Base-by-base conservation (phyloP, 2,329 filamentous ascomycete species). In the Cladosporium velox region DNA sequence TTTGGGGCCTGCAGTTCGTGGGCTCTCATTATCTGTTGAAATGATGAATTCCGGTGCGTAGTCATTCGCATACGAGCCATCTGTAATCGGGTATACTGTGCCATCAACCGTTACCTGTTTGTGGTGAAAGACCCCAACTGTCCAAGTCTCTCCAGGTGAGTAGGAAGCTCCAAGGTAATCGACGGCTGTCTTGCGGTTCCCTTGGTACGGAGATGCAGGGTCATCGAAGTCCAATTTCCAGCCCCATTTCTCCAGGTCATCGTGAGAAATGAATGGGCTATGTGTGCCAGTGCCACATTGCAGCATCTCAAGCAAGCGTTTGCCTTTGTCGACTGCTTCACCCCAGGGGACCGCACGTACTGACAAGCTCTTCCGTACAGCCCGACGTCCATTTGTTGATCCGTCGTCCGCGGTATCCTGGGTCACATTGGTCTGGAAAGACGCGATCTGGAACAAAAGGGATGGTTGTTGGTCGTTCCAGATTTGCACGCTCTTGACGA, bases 401-500 rank as follows among this genome's bases (percentile, higher is more conserved):
- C 14, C 57, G 18, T 47, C 57, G 7, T 18, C 34, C 5, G 30
- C 6, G 14, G 28, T 5, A 35, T 34, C 7, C 32, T 38, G 55
- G 14, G 35, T 59, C 12, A n/a, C 34, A 11, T 59, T 47, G 14
- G 10, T 11, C 15, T 55, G 28, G n/a, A 44, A 28, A n/a, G 15
- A 18, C 21, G 14, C 34, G 15, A 59, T 24, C 24, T 41, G 14
- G 28, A 59, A 59, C 18, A 59, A 21, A 2, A 47, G 26, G 38
- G 15, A 44, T 14, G 57, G 34, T 18, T 47, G 21, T 21, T 59
- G 6, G 26, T 41, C 57, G 10, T 41, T 32, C 60, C 60, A 63
- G 51, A 63, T 52, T n/a, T 41, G 60, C 14, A 38, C 44, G 32
- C 38, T 61, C 15, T 65, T 58, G 28, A 69, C 60, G 11, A 26